Conservation (phyloP, 2,329 filamentous ascomycete genomes). For the Trichoderma sp. region DNA sequence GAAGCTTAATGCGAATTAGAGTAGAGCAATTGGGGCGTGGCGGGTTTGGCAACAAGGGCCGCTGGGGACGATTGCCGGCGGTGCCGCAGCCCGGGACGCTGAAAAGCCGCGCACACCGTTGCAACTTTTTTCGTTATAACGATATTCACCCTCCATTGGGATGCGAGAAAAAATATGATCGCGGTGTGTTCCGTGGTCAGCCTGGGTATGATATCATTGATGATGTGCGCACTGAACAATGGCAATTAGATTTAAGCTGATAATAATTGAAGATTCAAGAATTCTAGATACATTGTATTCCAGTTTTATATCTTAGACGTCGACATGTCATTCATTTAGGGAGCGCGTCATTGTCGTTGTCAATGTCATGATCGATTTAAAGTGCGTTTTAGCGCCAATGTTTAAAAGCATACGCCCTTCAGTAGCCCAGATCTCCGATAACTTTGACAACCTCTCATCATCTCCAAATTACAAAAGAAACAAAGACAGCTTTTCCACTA, state of each 20-base stretch:
- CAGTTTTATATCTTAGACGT: neutral
- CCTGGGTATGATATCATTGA: neutral
- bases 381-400: neutral
- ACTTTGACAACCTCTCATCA: neutral
- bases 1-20: neutral
- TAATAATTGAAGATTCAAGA: neutral
- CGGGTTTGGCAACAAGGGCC: constrained; percentile 2
- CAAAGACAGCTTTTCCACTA: neutral
- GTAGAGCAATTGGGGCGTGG: neutral
- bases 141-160: neutral
- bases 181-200: neutral
- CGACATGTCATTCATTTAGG: neutral
- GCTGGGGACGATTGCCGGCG: constrained; percentile 1
- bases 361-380: neutral
- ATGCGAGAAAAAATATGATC: neutral
- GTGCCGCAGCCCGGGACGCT: neutral
- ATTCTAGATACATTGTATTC: neutral
- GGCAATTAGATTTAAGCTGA: neutral
- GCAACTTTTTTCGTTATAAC: neutral
- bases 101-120: constrained; percentile 7
- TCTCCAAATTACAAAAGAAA: neutral
- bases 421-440: neutral
- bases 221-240: neutral
- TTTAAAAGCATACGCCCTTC: neutral
- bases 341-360: neutral